Base-by-base conservation (phyloP, 805 yeast genomes). In the Metschnikowia orientalis region DNA sequence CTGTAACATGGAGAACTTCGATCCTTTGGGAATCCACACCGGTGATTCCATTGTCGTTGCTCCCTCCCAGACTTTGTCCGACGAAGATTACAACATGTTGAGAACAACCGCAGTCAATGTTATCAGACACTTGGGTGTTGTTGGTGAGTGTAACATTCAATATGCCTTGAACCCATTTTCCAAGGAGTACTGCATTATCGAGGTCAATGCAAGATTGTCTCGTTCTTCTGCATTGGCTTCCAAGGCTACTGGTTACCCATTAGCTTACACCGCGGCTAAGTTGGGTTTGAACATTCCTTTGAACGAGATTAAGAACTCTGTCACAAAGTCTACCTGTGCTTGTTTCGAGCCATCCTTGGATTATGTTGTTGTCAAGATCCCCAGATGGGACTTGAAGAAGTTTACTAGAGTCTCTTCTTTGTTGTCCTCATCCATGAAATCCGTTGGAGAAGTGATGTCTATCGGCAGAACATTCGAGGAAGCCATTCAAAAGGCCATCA, bases 11-110 rank as follows among this genome's bases (percentile, higher is more conserved):
- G 98, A 90, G 69, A 90, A 90, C 67, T 90, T 90, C 49, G 98
- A 90, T 66, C 98, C 98, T 28, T 75, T 90, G 51, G 98, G 98
- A 59, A 89, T 90, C 54, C 98, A 90, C 59, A 90, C 98, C 40
- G 98, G 98, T 74, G 98, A 90, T 63, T 92, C 97, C 35, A 92
- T 90, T 54, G 98, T 90, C 37, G 95, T 90, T 54, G 98, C 98
- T 34, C 98, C 98, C 31, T 89, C 97, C 26, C 98, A 90, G 70
- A 90, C 98, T 26, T 69, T 90, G 45, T 83, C 95, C 12, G 97
- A 90, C 58, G 96, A 86, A 59, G 98, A 90, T 55, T 90, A 89
- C 69, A 86, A 90, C 68, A 92, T 92, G 97, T 74, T 90, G 57
- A 80, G 98, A 69, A 83, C 97, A 32, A 87, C 98, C 28, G 98